Base-by-base conservation (phyloP, 805 yeast genomes). In the Saturnispora hagleri region DNA sequence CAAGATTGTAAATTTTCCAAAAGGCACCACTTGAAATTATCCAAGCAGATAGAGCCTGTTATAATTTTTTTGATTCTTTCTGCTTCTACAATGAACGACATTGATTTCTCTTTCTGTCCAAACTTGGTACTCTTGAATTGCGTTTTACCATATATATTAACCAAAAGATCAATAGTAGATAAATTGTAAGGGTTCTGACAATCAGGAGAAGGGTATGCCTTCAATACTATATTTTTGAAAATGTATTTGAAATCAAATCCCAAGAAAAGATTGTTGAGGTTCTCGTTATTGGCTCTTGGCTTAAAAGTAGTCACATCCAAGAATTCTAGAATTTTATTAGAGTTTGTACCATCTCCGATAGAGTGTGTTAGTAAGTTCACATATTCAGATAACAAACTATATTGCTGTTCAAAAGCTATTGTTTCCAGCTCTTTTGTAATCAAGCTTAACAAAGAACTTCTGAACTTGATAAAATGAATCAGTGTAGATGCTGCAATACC, bases 341-440 rank as follows among this genome's bases (percentile, higher is more conserved):
- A 75, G 1, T 84, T 86, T 52, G 76, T 68, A 26, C 77, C 69
- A 54, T 72, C 74, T 17, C 76, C 75, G 38, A 71, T 67, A 10
- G 72, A 72, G 54, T 75, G 75, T 42, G 83, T 79, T 20, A 89
- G 68, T 4, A 72, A 59, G 5, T 75, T 70, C 26, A 82, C 70
- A 57, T 84, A 84, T 24, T 71, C 67, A 43, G 75, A 69, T 52
- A 78, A 72, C 57, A 80, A 68, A 27, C 84, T 68, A 38, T 80
- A 59, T 7, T 38, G 20, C 42, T 18, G n/a, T 38, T 38, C 42
- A 18, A 15, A 38, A 9, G 15, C 70, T 13, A 79, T 70, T 51
- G 74, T 74, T 61, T 85, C 89, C n/a, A 91, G 71, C 57, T 89
- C 95, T 50, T 84, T 67, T 17, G 90, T 77, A 54, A 88, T 67